Conservation (phyloP, 441 rosid genomes). For the Pelargonium fulgidum region DNA sequence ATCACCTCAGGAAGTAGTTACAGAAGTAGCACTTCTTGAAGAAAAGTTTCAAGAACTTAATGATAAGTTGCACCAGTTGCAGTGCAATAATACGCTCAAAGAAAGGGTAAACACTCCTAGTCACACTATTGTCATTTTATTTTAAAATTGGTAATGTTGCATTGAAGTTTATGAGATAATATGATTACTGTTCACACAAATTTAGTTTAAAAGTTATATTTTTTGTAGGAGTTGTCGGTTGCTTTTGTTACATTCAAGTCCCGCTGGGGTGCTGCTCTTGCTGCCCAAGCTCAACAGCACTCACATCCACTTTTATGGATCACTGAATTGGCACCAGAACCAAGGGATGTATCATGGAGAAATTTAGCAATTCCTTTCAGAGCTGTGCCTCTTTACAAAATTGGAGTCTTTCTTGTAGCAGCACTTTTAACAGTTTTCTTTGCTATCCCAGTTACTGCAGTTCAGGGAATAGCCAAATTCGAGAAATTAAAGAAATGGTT, state of each 20-base stretch:
- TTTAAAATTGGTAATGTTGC: not conserved
- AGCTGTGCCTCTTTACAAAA: conserved; percentile 50
- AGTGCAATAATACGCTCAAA: conserved; percentile 43
- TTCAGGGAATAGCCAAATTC: conserved; percentile 83
- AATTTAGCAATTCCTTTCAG: conserved; percentile 51
- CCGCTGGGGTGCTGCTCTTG: conserved; percentile 58
- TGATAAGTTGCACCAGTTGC: conserved; percentile 44
- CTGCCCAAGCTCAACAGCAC: conserved; percentile 79
- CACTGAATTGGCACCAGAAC: conserved; percentile 82
- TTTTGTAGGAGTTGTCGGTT: conserved; percentile 59
- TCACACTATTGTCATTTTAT: not conserved
- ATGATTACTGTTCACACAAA: not conserved
- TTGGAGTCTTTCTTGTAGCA: conserved; percentile 61
- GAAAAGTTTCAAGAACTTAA: conserved; percentile 57
- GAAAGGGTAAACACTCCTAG: conserved; percentile 40
- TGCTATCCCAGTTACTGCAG: conserved; percentile 82
- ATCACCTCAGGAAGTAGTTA: conserved; percentile 26
- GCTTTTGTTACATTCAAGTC: conserved; percentile 83
- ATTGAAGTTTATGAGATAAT: not conserved
- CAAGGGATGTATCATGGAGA: conserved; percentile 75
- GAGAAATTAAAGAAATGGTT: conserved; percentile 87
- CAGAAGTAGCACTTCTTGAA: conserved; percentile 32
- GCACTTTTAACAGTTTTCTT: conserved; percentile 74
- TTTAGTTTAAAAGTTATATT: not conserved
- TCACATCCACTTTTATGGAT: conserved; percentile 62